phyloP scores from a whole-genome alignment of 176 grass and related monocot genomes.

The Phoenix roebelenii region DNA sequence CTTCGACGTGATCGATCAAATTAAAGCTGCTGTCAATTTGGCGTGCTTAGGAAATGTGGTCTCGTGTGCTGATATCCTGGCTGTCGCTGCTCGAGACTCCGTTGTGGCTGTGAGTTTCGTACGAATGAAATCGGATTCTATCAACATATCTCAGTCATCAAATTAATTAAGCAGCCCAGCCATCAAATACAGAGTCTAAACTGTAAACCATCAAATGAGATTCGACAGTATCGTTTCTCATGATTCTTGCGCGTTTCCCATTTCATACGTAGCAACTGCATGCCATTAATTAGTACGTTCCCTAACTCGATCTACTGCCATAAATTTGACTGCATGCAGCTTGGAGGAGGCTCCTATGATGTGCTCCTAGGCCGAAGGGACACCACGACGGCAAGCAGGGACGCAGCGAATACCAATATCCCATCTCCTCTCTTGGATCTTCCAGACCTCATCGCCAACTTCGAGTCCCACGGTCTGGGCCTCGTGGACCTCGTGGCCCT shows the following conservation, averaged over 20 bases:
- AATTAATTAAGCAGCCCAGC: too few relatives aligned
- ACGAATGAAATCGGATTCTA: too few relatives aligned
- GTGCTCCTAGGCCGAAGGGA: conserved; percentile 61
- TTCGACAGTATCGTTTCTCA: too few relatives aligned
- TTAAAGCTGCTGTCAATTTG: conserved; percentile 46
- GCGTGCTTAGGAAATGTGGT: conserved; percentile 56
- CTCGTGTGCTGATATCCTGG: conserved; percentile 76
- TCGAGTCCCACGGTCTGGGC: conserved; percentile 49
- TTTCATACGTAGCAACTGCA: too few relatives aligned
- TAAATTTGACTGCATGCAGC: conserved; percentile 18
- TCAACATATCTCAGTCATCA: too few relatives aligned
- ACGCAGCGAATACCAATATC: conserved; percentile 35
- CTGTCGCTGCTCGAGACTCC: conserved; percentile 57
- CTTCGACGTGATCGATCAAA: conserved; percentile 49
- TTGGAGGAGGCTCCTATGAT: conserved; percentile 52
- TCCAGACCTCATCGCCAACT: conserved; percentile 38
- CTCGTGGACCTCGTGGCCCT: conserved; percentile 62
- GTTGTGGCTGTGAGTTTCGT: conserved; percentile 51
- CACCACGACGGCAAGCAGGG: conserved; percentile 40
- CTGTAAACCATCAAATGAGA: too few relatives aligned
- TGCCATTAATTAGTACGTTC: too few relatives aligned
- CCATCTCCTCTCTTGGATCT: conserved; percentile 48
- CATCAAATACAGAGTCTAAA: too few relatives aligned
- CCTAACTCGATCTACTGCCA: too few relatives aligned
- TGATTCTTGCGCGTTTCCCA: too few relatives aligned